These are phyloP conservation scores for Curvularia lunata DNA, from an alignment of 2,329 filamentous ascomycete species.

Conservation along the genomic window DNA sequence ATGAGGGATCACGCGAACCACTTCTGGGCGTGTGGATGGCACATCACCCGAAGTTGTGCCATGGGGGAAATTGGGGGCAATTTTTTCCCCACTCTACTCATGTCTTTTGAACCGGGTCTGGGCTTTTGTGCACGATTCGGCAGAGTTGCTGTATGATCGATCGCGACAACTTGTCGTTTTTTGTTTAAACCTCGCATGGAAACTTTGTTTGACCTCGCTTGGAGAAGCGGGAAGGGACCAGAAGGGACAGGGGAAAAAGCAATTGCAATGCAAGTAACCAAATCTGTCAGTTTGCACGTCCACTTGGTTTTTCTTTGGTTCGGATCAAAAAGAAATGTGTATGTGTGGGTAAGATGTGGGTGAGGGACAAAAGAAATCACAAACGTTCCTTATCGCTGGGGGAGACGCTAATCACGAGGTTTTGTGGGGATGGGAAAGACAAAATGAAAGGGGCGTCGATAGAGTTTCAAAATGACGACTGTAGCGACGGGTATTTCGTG, in stretches of 20 bases:
- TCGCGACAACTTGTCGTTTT: background rate
- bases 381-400: background rate
- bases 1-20: background rate
- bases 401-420: background rate
- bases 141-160: background rate
- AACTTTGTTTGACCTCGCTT: background rate
- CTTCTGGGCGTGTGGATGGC: background rate
- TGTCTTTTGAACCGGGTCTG: background rate
- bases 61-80: background rate
- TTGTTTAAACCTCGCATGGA: background rate
- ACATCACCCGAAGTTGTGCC: background rate
- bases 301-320: background rate
- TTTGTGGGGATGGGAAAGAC: slow-evolving; percentile 1
- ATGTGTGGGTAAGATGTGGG: background rate
- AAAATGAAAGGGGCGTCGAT: background rate
- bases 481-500: background rate
- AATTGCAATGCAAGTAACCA: background rate
- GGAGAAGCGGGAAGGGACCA: background rate
- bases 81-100: background rate
- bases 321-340: background rate
- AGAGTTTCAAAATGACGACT: background rate
- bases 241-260: background rate
- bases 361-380: background rate
- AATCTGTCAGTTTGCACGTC: background rate
- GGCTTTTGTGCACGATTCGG: background rate